Conservation (phyloP, 495 filamentous ascomycete species). For the Aspergillus indologenus region DNA sequence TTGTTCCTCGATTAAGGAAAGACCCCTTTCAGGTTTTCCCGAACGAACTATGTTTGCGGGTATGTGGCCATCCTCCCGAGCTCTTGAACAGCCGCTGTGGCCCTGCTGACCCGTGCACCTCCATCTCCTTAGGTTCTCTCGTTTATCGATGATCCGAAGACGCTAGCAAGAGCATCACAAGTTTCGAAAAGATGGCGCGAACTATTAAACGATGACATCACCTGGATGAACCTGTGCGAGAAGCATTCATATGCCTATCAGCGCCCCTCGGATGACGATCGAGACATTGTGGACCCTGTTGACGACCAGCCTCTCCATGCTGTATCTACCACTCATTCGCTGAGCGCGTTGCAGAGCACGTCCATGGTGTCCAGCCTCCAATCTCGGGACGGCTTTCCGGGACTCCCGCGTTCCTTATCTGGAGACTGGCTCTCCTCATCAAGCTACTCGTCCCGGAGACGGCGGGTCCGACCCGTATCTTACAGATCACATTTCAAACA, state of each 20-base stretch:
- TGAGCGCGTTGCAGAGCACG: slow-evolving; percentile 26
- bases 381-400: slow-evolving; percentile 27
- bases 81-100: slow-evolving; percentile 2
- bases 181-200: slow-evolving; percentile 93
- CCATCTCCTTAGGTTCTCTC: slow-evolving; percentile 65
- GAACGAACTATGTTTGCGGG: slow-evolving; percentile 85
- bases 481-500: slow-evolving; percentile 98
- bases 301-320: slow-evolving; percentile 27
- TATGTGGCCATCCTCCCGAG: slow-evolving; percentile 32
- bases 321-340: slow-evolving; percentile 18
- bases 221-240: slow-evolving; percentile 94
- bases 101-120: slow-evolving; percentile 7
- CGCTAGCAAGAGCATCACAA: slow-evolving; percentile 86
- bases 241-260: slow-evolving; percentile 78
- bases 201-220: slow-evolving; percentile 89
- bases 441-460: slow-evolving; percentile 30
- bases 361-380: slow-evolving; percentile 28
- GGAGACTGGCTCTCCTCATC: slow-evolving; percentile 37
- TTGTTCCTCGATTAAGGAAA: slow-evolving; percentile 88
- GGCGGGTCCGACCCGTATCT: slow-evolving; percentile 53
- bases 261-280: slow-evolving; percentile 51
- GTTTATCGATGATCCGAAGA: slow-evolving; percentile 91
- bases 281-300: slow-evolving; percentile 37
- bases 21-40: slow-evolving; percentile 89
- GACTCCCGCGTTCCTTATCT: slow-evolving; percentile 34